phyloP scores from a whole-genome alignment of 1,284 basidiomycete species.

The Sanghuangporus weigelae region DNA sequence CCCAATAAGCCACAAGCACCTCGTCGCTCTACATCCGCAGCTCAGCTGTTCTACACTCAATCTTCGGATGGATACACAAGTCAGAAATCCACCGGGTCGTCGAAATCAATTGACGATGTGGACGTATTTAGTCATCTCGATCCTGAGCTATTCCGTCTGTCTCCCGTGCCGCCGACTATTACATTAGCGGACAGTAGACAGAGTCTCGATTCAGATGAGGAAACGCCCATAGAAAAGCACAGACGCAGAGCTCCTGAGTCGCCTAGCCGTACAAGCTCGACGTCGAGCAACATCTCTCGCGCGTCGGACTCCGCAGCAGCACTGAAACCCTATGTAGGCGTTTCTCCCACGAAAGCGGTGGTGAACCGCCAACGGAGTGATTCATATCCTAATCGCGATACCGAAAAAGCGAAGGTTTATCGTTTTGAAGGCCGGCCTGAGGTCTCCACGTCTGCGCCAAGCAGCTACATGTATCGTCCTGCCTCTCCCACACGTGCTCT shows the following conservation, averaged over 20 bases:
- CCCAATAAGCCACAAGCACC: not conserved
- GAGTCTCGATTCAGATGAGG: not conserved
- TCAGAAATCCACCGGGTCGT: not conserved
- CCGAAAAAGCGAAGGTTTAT: not conserved
- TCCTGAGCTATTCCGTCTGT: conserved; percentile 8
- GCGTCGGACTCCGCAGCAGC: conserved; percentile 14
- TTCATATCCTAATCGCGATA: conserved; percentile 2
- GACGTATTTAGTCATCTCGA: conserved; percentile 8
- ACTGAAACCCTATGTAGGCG: not conserved
- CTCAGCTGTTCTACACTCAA: conserved; percentile 2
- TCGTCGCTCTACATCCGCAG: not conserved
- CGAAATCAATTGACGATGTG: not conserved
- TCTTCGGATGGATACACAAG: not conserved
- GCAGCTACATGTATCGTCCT: conserved; percentile 14
- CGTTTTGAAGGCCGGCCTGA: conserved; percentile 2
- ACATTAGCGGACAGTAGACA: not conserved
- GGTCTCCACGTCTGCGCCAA: conserved; percentile 12
- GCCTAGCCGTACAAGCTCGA: conserved; percentile 5
- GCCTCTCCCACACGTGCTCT: not conserved
- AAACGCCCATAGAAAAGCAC: not conserved
- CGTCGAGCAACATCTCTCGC: conserved; percentile 12
- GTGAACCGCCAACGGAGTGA: conserved; percentile 7
- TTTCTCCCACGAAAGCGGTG: not conserved
- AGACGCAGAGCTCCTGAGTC: conserved; percentile 1
- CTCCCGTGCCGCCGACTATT: not conserved